Evolutionary conservation across 768 basidiomycete genomes (phyloP).

Genomic region (Xanthoconium purpureum): DNA sequence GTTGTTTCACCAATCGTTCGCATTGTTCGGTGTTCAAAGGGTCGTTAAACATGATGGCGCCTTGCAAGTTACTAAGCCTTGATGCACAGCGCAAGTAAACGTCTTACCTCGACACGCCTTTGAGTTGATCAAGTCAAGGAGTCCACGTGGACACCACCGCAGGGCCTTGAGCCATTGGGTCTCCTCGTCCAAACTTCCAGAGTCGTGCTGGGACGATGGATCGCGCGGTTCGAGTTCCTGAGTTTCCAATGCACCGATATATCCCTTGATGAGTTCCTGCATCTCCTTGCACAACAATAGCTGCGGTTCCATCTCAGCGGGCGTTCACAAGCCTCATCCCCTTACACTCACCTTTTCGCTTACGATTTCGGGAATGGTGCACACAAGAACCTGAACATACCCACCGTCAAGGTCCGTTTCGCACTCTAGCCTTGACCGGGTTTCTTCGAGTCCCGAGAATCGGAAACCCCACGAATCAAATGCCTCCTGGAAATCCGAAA

Average conservation of each 20-base stretch:
- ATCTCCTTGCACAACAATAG: constrained; percentile 69
- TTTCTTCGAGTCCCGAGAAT: constrained; percentile 41
- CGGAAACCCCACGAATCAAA: constrained; percentile 71
- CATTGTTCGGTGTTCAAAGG: constrained; percentile 65
- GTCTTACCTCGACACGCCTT: constrained; percentile 88
- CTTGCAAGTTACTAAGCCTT: constrained; percentile 38
- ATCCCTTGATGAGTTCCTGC: constrained; percentile 70
- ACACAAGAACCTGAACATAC: constrained; percentile 66
- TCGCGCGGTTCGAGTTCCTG: constrained; percentile 35
- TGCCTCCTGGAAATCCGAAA: constrained; percentile 40
- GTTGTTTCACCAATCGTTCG: constrained; percentile 57
- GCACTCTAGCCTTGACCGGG: constrained; percentile 16
- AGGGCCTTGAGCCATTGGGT: constrained; percentile 65
- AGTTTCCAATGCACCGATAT: constrained; percentile 58
- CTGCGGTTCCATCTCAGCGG: constrained; percentile 34
- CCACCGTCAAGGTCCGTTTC: constrained; percentile 25
- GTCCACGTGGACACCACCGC: constrained; percentile 76
- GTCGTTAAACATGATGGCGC: constrained; percentile 98
- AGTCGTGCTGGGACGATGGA: constrained; percentile 8
- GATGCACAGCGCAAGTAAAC: background rate
- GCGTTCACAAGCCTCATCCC: background rate
- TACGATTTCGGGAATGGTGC: constrained; percentile 65
- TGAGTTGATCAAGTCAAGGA: constrained; percentile 86
- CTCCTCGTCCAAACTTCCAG: constrained; percentile 17
- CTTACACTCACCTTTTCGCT: constrained; percentile 53